phyloP scores from a whole-genome alignment of 108 stramenopile species.

The Skeletonema grethae region DNA sequence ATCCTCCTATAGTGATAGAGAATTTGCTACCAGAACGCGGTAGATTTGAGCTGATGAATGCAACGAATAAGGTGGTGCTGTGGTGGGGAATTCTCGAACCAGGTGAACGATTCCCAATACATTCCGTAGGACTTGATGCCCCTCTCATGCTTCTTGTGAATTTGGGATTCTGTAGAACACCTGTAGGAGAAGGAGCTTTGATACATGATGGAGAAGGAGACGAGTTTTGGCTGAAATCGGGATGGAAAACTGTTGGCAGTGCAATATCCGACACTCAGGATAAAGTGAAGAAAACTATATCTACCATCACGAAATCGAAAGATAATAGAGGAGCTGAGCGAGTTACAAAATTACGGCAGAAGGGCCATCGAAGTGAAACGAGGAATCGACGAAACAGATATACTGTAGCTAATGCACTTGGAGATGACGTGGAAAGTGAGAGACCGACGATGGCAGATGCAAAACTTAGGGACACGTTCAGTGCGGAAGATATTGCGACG shows the following conservation, averaged over 20 bases:
- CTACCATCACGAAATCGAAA: slow-evolving; percentile 64
- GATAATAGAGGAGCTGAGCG: slow-evolving; percentile 62
- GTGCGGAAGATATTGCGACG: slow-evolving; percentile 61
- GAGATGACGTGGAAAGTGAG: slow-evolving; percentile 41
- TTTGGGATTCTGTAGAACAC: slow-evolving; percentile 87
- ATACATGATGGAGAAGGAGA: slow-evolving; percentile 74
- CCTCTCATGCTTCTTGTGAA: slow-evolving; percentile 90
- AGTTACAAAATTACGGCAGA: slow-evolving; percentile 32
- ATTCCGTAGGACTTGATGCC: slow-evolving; percentile 84
- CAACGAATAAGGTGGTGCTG: slow-evolving; percentile 62
- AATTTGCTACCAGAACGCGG: slow-evolving; percentile 91
- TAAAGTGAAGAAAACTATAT: slow-evolving; percentile 72
- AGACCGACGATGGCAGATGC: slow-evolving; percentile 6
- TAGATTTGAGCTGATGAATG: slow-evolving; percentile 91
- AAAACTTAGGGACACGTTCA: slow-evolving; percentile 8
- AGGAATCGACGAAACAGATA: slow-evolving; percentile 17
- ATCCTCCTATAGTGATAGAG: slow-evolving; percentile 93
- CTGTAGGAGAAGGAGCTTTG: slow-evolving; percentile 87
- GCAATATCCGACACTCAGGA: slow-evolving; percentile 68
- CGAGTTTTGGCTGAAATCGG: slow-evolving; percentile 31
- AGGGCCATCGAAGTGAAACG: slow-evolving; percentile 20
- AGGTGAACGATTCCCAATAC: slow-evolving; percentile 69
- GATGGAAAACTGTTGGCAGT: slow-evolving; percentile 61
- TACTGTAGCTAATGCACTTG: neutral
- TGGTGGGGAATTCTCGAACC: slow-evolving; percentile 89